These are phyloP conservation scores for Aureobasidium musti DNA, from an alignment of 2,329 filamentous ascomycete genomes.

Conservation along the genomic window DNA sequence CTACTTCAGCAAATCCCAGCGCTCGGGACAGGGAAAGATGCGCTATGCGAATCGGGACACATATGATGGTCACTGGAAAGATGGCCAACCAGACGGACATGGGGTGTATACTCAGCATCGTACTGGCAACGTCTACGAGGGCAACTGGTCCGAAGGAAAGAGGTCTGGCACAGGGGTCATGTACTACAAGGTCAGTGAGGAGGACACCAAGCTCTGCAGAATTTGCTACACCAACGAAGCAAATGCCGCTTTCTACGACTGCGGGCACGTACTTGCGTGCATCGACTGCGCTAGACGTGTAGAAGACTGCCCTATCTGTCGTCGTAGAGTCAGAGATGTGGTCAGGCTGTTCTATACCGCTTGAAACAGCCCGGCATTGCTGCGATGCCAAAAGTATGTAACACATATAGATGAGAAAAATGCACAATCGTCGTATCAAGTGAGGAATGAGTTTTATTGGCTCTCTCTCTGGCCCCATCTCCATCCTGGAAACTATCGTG, in stretches of 20 bases:
- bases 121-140: conserved; percentile 62
- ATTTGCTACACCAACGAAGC: conserved; percentile 64
- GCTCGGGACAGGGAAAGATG: conserved; percentile 60
- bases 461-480: too few species aligned
- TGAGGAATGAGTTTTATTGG: too few species aligned
- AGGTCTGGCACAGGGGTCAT: conserved; percentile 63
- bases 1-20: conserved; percentile 54
- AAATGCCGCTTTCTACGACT: conserved; percentile 63
- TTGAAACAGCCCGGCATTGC: too few species aligned
- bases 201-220: conserved; percentile 60
- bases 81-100: conserved; percentile 64
- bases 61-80: conserved; percentile 58
- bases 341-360: conserved; percentile 56
- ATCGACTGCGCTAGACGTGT: conserved; percentile 61
- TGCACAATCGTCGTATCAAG: too few species aligned
- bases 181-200: conserved; percentile 63
- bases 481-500: too few species aligned
- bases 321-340: conserved; percentile 58
- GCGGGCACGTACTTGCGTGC: conserved; percentile 64
- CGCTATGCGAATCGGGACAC: conserved; percentile 65
- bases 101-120: conserved; percentile 59
- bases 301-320: conserved; percentile 62
- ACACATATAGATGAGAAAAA: too few species aligned
- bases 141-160: conserved; percentile 62
- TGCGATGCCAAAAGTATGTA: too few species aligned